phyloP scores from a whole-genome alignment of 192 early-diverging fungal species.

The Coemansia sp. region DNA sequence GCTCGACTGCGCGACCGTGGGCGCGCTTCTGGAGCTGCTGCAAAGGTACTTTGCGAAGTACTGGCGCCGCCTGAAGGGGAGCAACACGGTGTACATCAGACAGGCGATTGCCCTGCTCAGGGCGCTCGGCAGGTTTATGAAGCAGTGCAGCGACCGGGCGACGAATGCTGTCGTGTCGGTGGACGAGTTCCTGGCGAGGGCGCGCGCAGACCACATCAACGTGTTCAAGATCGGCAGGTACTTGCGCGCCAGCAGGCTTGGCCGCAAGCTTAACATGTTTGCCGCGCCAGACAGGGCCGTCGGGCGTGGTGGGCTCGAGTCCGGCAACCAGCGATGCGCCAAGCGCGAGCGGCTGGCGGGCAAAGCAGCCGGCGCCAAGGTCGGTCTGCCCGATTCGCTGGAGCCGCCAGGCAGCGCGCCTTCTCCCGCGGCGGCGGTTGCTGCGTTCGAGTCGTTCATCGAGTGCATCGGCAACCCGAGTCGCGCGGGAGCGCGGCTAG shows the following conservation, averaged over 20 bases:
- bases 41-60: slow-evolving; percentile 70
- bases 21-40: slow-evolving; percentile 59
- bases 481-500: slow-evolving; percentile 29
- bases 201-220: slow-evolving; percentile 79
- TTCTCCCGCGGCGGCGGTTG: slow-evolving; percentile 33
- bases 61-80: slow-evolving; percentile 65
- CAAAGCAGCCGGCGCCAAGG: background rate
- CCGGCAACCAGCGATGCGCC: no score
- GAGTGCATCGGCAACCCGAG: slow-evolving; percentile 38
- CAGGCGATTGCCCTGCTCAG: slow-evolving; percentile 67
- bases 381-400: no score
- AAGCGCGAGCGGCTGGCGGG: background rate
- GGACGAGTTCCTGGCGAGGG: slow-evolving; percentile 70
- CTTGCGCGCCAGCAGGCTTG: slow-evolving; percentile 67
- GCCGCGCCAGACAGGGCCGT: slow-evolving; percentile 9
- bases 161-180: slow-evolving; percentile 48
- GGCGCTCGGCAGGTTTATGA: slow-evolving; percentile 57
- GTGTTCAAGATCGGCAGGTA: slow-evolving; percentile 76
- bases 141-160: slow-evolving; percentile 2
- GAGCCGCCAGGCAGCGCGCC: background rate
- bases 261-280: slow-evolving; percentile 58
- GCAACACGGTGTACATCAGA: slow-evolving; percentile 75
- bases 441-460: slow-evolving; percentile 43
- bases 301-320: no score
- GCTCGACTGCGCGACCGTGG: slow-evolving; percentile 57